Evolutionary conservation across 768 basidiomycete species (phyloP), one percentile per base, ranked within the genome.

Genomic region (Lentinula boryana): DNA sequence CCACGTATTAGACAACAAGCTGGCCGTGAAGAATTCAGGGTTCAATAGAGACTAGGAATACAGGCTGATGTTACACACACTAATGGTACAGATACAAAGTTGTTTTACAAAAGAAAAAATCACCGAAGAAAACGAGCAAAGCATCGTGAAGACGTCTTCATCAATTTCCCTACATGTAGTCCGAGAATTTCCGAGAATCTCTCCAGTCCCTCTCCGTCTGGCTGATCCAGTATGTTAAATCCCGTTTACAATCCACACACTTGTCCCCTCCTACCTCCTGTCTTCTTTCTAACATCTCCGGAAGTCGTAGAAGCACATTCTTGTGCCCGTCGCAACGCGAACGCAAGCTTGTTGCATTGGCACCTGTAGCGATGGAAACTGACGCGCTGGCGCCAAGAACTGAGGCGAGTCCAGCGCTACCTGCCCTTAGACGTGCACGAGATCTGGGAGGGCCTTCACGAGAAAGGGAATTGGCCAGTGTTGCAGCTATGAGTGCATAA

Each of bases 211-310:
- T 48, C 35, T 40, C 51, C 7, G 55, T 57, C 31, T 63, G 62
- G 44, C 55, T 41, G 7, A 56, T 48, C 63, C 60, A 63, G 49
- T 61, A 35, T 7, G 55, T 35, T 44, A 63, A 31, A n/a, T 63
- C 63, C 15, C 63, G 54, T 27, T 57, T 63, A 54, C 63, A 63
- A 44, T 63, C 63, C 6, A 46, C 60, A 52, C 63, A 63, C 46
- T 56, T 54, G 16, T 58, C 55, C 31, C 60, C 63, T 13, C 55
- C 35, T n/a, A 63, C 31, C 4, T 46, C 46, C 33, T 57, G 63
- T 38, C 60, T 35, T 38, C 56, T 61, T 41, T 63, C 63, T 3
- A 63, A 23, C 18, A 58, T 38, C 10, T 38, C 53, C 44, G 48
- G 56, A 21, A 63, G 56, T 60, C 56, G 55, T n/a, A 51, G 10